phyloP scores from a whole-genome alignment of 495 filamentous ascomycete genomes.

The Aspergillus sparsus region DNA sequence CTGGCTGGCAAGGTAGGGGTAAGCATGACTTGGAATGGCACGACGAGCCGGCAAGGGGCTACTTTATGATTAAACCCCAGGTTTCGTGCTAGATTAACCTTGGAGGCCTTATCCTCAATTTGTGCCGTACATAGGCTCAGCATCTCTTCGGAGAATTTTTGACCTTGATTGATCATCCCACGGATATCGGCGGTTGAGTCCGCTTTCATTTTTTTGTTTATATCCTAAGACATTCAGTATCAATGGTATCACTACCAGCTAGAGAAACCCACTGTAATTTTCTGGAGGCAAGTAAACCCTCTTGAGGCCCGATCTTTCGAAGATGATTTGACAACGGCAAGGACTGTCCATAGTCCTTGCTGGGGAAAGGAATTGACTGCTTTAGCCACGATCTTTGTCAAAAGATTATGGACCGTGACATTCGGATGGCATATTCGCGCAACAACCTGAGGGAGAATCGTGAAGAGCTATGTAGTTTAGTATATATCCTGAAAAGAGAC shows the following conservation, averaged over 20 bases:
- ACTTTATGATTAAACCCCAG: slow-evolving; percentile 81
- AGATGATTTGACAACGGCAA: slow-evolving; percentile 71
- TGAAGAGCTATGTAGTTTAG: slow-evolving; percentile 64
- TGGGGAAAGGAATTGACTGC: slow-evolving; percentile 78
- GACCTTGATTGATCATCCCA: slow-evolving; percentile 70
- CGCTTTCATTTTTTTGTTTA: slow-evolving; percentile 43
- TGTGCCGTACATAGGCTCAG: slow-evolving; percentile 74
- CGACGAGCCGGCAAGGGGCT: slow-evolving; percentile 79
- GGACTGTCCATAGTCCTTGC: slow-evolving; percentile 90
- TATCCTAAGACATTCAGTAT: slow-evolving; percentile 39
- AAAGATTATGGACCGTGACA: slow-evolving; percentile 66
- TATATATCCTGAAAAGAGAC: background rate
- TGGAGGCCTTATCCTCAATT: slow-evolving; percentile 67
- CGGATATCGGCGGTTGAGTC: slow-evolving; percentile 60
- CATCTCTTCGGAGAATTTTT: slow-evolving; percentile 81
- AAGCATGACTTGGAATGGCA: slow-evolving; percentile 83
- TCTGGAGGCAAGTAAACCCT: slow-evolving; percentile 52
- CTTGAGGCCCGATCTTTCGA: slow-evolving; percentile 50
- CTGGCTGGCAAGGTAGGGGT: slow-evolving; percentile 77
- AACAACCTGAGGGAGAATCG: slow-evolving; percentile 87
- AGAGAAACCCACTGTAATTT: slow-evolving; percentile 36
- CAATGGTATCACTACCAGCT: background rate
- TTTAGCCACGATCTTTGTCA: slow-evolving; percentile 77
- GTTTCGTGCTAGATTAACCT: slow-evolving; percentile 70
- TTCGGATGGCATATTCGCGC: slow-evolving; percentile 89